Evolutionary conservation across 2,329 filamentous ascomycete genomes (phyloP), one percentile per base, ranked within the genome.

Genomic region (Pseudogymnoascus pannorum): DNA sequence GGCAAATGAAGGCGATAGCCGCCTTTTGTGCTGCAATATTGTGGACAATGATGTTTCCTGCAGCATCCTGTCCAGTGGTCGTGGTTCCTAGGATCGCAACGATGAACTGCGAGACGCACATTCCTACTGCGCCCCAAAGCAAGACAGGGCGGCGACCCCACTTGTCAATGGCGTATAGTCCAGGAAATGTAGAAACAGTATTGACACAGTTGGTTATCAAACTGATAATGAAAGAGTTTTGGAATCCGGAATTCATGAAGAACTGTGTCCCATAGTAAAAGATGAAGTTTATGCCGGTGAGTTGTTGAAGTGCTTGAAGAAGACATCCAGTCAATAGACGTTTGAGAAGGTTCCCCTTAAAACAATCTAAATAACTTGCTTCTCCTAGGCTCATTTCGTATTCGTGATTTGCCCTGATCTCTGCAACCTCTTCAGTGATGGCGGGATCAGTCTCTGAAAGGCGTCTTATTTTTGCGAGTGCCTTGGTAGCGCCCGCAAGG

Each of bases 121-220:
- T 93, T 62, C 89, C 89, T 24, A 86, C 74, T 22, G 89, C 87
- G 58, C 89, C 90, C 48, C 87, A 77, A 66, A 93, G 86, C 24
- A 93, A 79, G 4, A 93, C 78, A 60, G 80, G 85, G 16, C 89
- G 86, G 60, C 89, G 86, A 58, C 89, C 90, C 79, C 88, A 87
- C 1, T 83, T 84, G 72, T 94, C 90, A 62, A 94, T 88, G 57
- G 91, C 79, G 57, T 87, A 79, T 26, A 91, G 74, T 29, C 88
- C 89, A 1, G 89, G 88, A 61, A 93, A 73, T 1, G 89, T 93
- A 4, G 87, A 90, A 54, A 84, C 79, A 12, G 89, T 84, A 70
- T 93, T 93, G 74, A 94, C 89, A 60, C 87, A 75, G 72, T 89
- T 87, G 68, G 89, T 86, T 66, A 92, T 90, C 68, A 92, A 80